Base-by-base conservation (phyloP, 2,329 filamentous ascomycete genomes). In the Botryosphaeria dothidea region DNA sequence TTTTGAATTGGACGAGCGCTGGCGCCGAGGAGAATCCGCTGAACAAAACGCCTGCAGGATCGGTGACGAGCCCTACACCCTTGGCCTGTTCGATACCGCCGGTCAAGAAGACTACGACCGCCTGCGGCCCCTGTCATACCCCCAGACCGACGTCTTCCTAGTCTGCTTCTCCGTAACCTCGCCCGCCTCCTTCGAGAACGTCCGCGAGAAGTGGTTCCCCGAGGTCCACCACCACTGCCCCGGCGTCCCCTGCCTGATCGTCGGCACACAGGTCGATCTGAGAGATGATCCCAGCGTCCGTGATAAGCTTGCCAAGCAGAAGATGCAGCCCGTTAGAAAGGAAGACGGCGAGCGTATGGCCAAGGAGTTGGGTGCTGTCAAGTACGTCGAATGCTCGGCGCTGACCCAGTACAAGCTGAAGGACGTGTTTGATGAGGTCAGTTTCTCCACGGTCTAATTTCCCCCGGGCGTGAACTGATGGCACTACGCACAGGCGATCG, bases 81-180 rank as follows among this genome's bases (percentile, higher is more conserved):
- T 99, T 54, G 95, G 95, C 66, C 86, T 99, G 29, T 99, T 98
- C 77, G 95, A 99, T 89, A 99, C 95, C 41, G 95, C 95, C 68
- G 95, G 95, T 80, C 95, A 99, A 84, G 95, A 99, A 86, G 94
- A 99, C 89, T 98, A 98, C 83, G 95, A 99, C 81, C 91, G 95
- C 73, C 88, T 99, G 69, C 92, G 95, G 75, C 95, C 95, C 54
- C 88, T 98, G 67, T 98, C 95, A 68, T 99, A 99, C 79, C 95
- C 95, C 1, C 95, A 98, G 82, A 98, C 95, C 73, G 95, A 98
- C 76, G 95, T 98, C 70, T 98, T 99, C 83, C 90, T 99, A 66
- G 93, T 99, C 73, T 99, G 95, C 85, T 99, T 98, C 81, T 97
- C 93, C 76, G 93, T 99, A 75, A 97, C 93, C 65, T 97, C 94